Percentiles rank a stretch among this genome's conserved stretches.
These are phyloP conservation scores for Colletotrichum musicola DNA, from an alignment of 2,329 filamentous ascomycete species.

Conservation along the genomic window DNA sequence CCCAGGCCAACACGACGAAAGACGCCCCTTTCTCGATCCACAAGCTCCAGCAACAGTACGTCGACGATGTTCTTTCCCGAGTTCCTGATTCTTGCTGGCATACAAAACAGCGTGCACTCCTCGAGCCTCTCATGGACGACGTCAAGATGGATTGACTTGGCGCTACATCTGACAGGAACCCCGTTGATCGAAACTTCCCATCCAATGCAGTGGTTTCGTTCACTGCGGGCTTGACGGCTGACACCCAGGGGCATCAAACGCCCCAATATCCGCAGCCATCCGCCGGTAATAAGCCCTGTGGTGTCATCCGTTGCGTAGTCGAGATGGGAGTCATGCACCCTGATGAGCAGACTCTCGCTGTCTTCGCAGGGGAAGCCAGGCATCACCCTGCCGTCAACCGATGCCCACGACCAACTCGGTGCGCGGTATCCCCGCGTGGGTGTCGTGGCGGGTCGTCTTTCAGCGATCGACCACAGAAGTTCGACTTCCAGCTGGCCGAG, in stretches of 20 bases:
- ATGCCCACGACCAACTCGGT: constrained; percentile 5
- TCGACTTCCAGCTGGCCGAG: neutral
- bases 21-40: too few relatives aligned
- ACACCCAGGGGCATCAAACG: neutral
- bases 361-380: neutral
- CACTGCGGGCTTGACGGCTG: neutral
- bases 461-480: neutral
- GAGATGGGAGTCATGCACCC: neutral
- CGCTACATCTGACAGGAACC: too few relatives aligned
- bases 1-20: too few relatives aligned
- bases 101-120: too few relatives aligned
- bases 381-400: neutral
- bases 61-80: too few relatives aligned
- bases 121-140: too few relatives aligned
- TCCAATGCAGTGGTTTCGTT: too few relatives aligned
- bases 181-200: too few relatives aligned
- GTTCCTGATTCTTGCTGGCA: too few relatives aligned
- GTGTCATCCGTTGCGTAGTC: neutral
- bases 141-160: too few relatives aligned
- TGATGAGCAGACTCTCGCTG: neutral
- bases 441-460: neutral
- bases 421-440: neutral
- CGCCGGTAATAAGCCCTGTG: neutral
- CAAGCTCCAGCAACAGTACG: too few relatives aligned
- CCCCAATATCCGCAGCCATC: neutral